These are phyloP conservation scores for Neofusicoccum sp. DNA, from an alignment of 2,329 filamentous ascomycete species.

Conservation along the genomic window DNA sequence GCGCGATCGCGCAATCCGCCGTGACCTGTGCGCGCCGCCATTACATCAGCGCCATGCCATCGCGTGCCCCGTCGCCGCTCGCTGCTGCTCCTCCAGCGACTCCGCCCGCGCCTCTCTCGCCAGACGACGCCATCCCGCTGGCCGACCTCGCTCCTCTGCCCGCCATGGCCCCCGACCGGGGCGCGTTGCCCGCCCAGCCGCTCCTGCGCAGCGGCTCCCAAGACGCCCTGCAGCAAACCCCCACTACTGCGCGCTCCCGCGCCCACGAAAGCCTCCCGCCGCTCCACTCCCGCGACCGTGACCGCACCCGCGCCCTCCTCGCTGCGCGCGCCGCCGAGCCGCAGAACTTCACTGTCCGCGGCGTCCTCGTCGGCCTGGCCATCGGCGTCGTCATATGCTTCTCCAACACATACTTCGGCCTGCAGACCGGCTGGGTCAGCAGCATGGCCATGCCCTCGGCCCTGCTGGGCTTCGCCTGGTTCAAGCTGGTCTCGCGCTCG, in stretches of 20 bases:
- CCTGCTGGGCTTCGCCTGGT: conserved; percentile 91
- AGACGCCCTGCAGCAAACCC: background rate
- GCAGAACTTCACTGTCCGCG: conserved; percentile 82
- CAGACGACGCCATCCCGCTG: conserved; percentile 13
- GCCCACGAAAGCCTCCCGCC: background rate
- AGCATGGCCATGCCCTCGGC: conserved; percentile 98
- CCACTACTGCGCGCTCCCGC: conserved; percentile 7
- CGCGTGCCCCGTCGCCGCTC: conserved; percentile 4
- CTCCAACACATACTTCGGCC: conserved; percentile 98
- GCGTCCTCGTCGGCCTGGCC: conserved; percentile 74
- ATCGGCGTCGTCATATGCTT: conserved; percentile 94
- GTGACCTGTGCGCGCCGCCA: conserved; percentile 12
- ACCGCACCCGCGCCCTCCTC: conserved; percentile 23
- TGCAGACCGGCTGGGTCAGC: conserved; percentile 82
- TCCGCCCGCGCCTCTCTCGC: background rate
- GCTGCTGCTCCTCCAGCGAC: background rate
- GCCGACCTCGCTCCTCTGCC: background rate
- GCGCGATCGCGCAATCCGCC: conserved; percentile 5
- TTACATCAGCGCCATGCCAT: conserved; percentile 16
- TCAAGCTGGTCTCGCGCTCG: conserved; percentile 74
- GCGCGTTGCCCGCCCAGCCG: conserved; percentile 8
- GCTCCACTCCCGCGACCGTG: background rate
- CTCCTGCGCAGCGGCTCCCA: background rate
- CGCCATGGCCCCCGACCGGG: conserved; percentile 40
- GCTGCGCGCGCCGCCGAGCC: conserved; percentile 36